Evolutionary conservation across 768 basidiomycete species (phyloP).

Genomic region (Kwoniella botswanensis): DNA sequence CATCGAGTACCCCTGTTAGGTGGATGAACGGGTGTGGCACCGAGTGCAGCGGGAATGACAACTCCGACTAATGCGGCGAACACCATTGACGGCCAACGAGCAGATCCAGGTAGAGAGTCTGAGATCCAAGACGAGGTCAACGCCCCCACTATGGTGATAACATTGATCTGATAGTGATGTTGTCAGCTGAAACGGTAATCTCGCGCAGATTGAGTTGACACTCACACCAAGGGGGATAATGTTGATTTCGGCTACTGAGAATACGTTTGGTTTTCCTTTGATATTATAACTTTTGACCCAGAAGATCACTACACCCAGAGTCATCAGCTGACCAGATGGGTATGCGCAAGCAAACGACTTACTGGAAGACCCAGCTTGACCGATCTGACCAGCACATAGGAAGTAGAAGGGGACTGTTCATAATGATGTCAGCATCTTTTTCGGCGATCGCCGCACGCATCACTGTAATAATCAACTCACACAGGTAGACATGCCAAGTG

Average conservation of each 20-base stretch:
- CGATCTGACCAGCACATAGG: conserved; percentile 38
- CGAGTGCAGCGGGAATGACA: conserved; percentile 29
- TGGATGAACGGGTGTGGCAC: conserved; percentile 38
- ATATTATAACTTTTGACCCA: conserved; percentile 42
- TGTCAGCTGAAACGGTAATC: neutral
- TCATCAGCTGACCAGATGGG: neutral
- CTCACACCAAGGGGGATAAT: conserved; percentile 38
- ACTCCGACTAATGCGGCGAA: conserved; percentile 32
- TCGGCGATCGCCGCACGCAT: too few relatives aligned
- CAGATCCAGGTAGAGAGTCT: conserved; percentile 35
- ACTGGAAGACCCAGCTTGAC: conserved; percentile 39
- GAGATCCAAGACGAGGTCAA: conserved; percentile 38
- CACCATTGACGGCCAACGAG: conserved; percentile 42
- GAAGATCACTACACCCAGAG: conserved; percentile 33
- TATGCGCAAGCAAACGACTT: neutral
- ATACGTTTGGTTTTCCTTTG: conserved; percentile 26
- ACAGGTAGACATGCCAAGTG: conserved; percentile 46
- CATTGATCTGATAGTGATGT: conserved; percentile 33
- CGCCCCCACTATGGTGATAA: conserved; percentile 38
- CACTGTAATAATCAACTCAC: conserved; percentile 19
- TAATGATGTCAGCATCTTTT: neutral
- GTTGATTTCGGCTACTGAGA: conserved; percentile 35
- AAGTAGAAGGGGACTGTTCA: conserved; percentile 39
- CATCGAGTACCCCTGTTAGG: conserved; percentile 26
- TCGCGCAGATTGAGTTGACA: neutral